A percentile compares a stretch with the other conserved stretches of the same genome.
These are phyloP conservation scores for Colletotrichum tropicale DNA, from an alignment of 2,329 filamentous ascomycete species.

Conservation along the genomic window DNA sequence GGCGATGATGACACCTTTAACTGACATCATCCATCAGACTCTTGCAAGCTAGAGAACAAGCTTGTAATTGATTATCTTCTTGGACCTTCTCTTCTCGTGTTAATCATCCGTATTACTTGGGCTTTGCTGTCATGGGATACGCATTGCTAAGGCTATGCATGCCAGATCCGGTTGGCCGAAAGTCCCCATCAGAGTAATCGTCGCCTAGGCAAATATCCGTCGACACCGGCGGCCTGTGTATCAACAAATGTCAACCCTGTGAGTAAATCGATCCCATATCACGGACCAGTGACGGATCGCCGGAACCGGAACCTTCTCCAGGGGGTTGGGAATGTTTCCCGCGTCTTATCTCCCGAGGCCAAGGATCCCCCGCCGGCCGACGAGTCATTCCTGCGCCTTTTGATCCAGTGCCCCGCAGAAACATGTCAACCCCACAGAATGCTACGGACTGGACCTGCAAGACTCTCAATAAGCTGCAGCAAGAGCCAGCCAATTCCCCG, in stretches of 20 bases:
- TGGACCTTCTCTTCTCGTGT: background rate
- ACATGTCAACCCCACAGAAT: slow-evolving; percentile 6
- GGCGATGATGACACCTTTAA: background rate
- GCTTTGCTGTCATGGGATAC: background rate
- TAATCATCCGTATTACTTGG: background rate
- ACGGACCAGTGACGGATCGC: background rate
- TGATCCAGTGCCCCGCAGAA: background rate
- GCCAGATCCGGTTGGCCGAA: background rate
- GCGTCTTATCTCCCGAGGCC: slow-evolving; percentile 1
- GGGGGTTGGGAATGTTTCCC: slow-evolving; percentile 2
- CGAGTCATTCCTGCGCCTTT: slow-evolving; percentile 4
- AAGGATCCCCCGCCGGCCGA: background rate
- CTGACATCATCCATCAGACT: background rate
- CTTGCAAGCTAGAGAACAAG: background rate
- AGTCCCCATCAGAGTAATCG: background rate
- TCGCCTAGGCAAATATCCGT: background rate
- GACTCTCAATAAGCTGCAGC: background rate
- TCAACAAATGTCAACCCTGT: background rate
- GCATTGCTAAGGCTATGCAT: background rate
- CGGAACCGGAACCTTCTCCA: slow-evolving; percentile 13
- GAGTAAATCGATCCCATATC: background rate
- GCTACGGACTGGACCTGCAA: background rate
- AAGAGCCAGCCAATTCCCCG: background rate
- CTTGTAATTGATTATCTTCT: background rate
- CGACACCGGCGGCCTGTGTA: background rate